Conservation (phyloP, 75 land plant species). For the Picea sitchensis region DNA sequence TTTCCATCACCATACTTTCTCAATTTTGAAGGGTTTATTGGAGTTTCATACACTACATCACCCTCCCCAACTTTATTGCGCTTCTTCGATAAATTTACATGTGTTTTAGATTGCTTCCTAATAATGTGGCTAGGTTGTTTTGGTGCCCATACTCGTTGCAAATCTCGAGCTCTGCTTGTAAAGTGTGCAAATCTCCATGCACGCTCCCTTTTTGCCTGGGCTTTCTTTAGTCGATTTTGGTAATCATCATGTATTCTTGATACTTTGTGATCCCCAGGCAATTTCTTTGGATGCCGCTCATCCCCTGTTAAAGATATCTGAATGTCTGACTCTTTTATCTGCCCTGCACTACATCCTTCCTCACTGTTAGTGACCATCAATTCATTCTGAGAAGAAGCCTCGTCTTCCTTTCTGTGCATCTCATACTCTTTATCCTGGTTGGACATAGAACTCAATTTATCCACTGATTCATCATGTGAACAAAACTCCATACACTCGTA, state of each 20-base stretch:
- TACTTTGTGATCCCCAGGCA: not conserved
- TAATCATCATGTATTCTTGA: constrained; percentile 11
- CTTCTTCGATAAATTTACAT: not conserved
- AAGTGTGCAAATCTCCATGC: constrained; percentile 50
- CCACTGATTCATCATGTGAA: constrained; percentile 33
- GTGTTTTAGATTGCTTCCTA: constrained; percentile 1
- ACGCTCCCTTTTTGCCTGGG: constrained; percentile 56
- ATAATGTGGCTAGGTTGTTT: constrained; percentile 24
- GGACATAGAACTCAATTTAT: constrained; percentile 1
- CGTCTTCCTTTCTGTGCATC: not conserved
- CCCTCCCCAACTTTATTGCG: not conserved
- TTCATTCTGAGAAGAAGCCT: constrained; percentile 6
- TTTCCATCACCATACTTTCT: constrained; percentile 3
- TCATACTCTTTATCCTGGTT: constrained; percentile 3
- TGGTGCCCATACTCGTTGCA: constrained; percentile 70
- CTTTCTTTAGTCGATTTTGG: constrained; percentile 31
- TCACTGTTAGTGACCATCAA: not conserved
- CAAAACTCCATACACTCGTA: constrained; percentile 63
- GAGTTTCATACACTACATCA: constrained; percentile 9
- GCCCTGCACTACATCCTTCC: not conserved
- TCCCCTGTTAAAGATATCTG: not conserved
- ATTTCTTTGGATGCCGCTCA: not conserved
- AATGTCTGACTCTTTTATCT: not conserved
- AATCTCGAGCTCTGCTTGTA: constrained; percentile 50
- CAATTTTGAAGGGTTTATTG: constrained; percentile 4